Evolutionary conservation across 2,329 filamentous ascomycete species (phyloP), one percentile per base, ranked within the genome.

Genomic region (Lasiodiplodia sp.): DNA sequence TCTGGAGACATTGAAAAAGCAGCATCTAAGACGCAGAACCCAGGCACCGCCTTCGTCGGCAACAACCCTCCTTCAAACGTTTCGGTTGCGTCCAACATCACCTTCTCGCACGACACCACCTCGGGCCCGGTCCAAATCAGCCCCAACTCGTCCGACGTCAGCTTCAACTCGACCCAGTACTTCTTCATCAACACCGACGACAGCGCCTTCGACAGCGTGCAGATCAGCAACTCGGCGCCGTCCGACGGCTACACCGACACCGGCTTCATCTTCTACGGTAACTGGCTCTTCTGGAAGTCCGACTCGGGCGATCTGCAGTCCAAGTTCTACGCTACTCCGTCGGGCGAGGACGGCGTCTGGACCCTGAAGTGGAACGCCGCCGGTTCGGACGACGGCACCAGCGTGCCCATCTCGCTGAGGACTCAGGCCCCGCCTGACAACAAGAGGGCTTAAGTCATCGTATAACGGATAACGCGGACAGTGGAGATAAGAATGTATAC

Each of bases 181-280:
- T 55, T 68, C 34, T 63, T 55, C 56, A 55, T 68, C 66, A 55
- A 68, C 47, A 47, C 66, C 10, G 34, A 31, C 16, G 47, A 37
- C n/a, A 11, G 16, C 21, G 47, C 66, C 31, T 68, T 68, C 56
- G 66, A 68, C 44, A 55, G 55, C 44, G 56, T 68, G 21, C 57
- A 52, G 57, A 51, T 68, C 57, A 38, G 21, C 37, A 34, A 18
- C 47, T 21, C 44, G n/a, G 49, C 44, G 7, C 65, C 65, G 1
- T 51, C 53, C 25, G 57, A 68, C 16, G 25, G 34, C 57, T 68
- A 68, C 49, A 68, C 66, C 47, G 49, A 63, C 49, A 63, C 56
- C 10, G 66, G 66, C 25, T 68, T 62, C 49, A 11, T 68, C 56
- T 68, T 68, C 44, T 68, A 62, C 56, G 56, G 66, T 47, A 53